Base-by-base conservation (phyloP, 805 yeast species). In the Candida berthetii region DNA sequence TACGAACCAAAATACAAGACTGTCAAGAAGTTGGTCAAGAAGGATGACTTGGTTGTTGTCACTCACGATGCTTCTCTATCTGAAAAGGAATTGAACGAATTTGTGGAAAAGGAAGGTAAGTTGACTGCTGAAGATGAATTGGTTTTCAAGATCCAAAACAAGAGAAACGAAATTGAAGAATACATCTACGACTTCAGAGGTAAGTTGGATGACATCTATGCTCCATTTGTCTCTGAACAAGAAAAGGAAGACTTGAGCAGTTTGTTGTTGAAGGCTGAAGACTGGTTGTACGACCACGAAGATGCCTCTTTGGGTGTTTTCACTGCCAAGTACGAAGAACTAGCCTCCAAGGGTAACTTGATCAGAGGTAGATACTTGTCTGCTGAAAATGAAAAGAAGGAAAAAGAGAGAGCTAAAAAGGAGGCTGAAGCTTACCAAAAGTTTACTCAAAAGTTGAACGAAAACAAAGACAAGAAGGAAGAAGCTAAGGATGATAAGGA, bases 101-200 rank as follows among this genome's bases (percentile, higher is more conserved):
- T 72, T 52, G 75, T 84, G 48, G 98, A 93, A 76, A 71, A 72
- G 66, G 99, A 93, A 75, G 78, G 79, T 60, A 76, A 83, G 64
- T 71, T 93, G 82, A 74, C 78, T 50, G 79, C 88, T 63, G 89
- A 83, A 61, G 99, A 93, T 70, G 93, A 90, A 74, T 82, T 91
- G 57, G 97, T 93, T 52, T 95, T 95, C 53, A 98, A 93, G 72
- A 93, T 98, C 52, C 98, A 93, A 76, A 97, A 93, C 72, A 88
- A 89, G 69, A 93, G 93, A 84, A 93, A 93, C 67, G 93, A 96
- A 51, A 76, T 93, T 48, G 99, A 93, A 76, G 99, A 93, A 76
- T 93, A 93, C 77, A 93, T 93, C 60, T 93, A 93, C 72, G 95
- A 88, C 58, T 80, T 91, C 69, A 85, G 99, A 73, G 96, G 95